Evolutionary conservation across 179 eudicot species (phyloP).

Genomic region (Nepenthes alata): DNA sequence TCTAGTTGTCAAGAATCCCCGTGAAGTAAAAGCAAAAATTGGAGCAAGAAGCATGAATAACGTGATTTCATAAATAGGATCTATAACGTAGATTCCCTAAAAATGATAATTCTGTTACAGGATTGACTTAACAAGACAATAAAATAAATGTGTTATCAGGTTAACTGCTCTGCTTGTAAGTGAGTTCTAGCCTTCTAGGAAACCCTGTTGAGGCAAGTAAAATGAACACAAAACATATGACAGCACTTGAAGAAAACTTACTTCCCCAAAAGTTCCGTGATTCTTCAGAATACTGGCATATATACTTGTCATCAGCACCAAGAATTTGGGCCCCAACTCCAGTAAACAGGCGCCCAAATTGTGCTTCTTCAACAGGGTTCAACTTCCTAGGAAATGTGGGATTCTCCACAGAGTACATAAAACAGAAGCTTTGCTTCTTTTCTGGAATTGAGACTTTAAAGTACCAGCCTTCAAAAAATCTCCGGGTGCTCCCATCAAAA

Average conservation of each 20-base stretch:
- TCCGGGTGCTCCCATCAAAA: slow-evolving; percentile 69
- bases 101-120: no score
- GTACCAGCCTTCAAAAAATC: slow-evolving; percentile 97
- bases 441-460: slow-evolving; percentile 91
- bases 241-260: slow-evolving; percentile 23
- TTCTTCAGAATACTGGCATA: slow-evolving; percentile 64
- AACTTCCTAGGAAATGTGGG: slow-evolving; percentile 66
- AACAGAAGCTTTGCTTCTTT: slow-evolving; percentile 82
- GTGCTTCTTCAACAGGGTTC: slow-evolving; percentile 42
- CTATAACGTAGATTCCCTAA: no score
- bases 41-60: no score
- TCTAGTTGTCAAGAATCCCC: no score
- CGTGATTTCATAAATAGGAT: no score
- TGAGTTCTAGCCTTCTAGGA: no score
- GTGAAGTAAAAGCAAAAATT: no score
- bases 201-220: no score
- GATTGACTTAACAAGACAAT: no score
- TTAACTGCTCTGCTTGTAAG: no score
- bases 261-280: slow-evolving; percentile 90
- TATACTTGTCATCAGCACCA: slow-evolving; percentile 87
- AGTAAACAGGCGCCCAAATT: slow-evolving; percentile 61
- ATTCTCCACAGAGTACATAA: slow-evolving; percentile 89
- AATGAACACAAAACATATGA: no score
- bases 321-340: slow-evolving; percentile 94
- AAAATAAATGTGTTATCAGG: no score